Percentiles rank a stretch among this genome's conserved stretches.
These are phyloP conservation scores for Lepiota subincarnata DNA, from an alignment of 768 basidiomycete genomes.

Conservation along the genomic window DNA sequence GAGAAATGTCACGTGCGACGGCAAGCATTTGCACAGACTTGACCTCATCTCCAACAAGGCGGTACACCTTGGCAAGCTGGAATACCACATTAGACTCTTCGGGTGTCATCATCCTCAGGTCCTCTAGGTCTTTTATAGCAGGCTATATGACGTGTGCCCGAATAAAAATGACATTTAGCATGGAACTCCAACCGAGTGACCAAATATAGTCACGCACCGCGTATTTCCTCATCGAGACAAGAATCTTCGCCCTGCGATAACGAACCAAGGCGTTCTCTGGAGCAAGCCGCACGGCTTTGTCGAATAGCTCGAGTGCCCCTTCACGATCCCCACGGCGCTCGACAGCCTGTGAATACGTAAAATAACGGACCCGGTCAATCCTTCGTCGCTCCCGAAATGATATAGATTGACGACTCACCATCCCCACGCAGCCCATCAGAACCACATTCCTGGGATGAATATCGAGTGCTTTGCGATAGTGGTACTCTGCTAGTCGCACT, in stretches of 20 bases:
- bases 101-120: constrained; percentile 76
- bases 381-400: constrained; percentile 20
- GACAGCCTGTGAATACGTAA: constrained; percentile 60
- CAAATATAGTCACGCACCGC: constrained; percentile 49
- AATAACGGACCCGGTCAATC: constrained; percentile 19
- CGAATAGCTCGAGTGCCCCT: constrained; percentile 74
- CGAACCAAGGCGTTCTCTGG: constrained; percentile 91
- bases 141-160: constrained; percentile 39
- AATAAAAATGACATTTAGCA: constrained; percentile 17
- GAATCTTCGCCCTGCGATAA: constrained; percentile 90
- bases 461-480: constrained; percentile 86
- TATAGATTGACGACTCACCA: constrained; percentile 56
- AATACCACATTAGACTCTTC: constrained; percentile 97
- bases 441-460: constrained; percentile 96
- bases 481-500: constrained; percentile 90
- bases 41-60: constrained; percentile 70
- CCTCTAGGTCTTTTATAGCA: constrained; percentile 78
- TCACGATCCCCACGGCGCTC: constrained; percentile 79
- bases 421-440: constrained; percentile 92
- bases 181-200: constrained; percentile 2
- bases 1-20: constrained; percentile 89
- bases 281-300: constrained; percentile 72
- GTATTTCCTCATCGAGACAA: constrained; percentile 81
- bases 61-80: constrained; percentile 90
- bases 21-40: constrained; percentile 85